These are phyloP conservation scores for Naganishia onofrii DNA, from an alignment of 768 basidiomycete genomes.

Conservation along the genomic window DNA sequence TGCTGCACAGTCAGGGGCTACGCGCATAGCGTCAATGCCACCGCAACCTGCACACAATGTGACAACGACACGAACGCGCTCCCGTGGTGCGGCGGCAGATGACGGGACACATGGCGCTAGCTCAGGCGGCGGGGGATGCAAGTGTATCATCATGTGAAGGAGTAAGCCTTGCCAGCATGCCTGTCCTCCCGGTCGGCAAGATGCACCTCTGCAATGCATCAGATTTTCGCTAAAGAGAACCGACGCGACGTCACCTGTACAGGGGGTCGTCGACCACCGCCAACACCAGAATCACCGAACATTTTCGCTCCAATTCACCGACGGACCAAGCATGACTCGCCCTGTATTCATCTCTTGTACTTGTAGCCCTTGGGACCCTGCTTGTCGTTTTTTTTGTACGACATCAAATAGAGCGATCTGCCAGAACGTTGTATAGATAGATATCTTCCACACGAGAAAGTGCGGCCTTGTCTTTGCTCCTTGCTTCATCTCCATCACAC, in stretches of 20 bases:
- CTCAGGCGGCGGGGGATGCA: conserved; percentile 45
- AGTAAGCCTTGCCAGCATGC: neutral
- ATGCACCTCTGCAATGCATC: no score
- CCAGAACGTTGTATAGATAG: neutral
- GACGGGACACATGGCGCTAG: conserved; percentile 20
- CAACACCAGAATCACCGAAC: neutral
- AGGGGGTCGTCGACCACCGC: neutral
- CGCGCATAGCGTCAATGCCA: conserved; percentile 14
- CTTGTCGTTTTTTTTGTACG: neutral
- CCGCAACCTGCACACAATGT: conserved; percentile 26
- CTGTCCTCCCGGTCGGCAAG: no score
- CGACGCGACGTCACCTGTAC: neutral
- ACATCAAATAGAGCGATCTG: conserved; percentile 1
- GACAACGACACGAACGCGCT: conserved; percentile 9
- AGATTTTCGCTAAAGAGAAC: no score
- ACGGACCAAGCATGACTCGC: neutral
- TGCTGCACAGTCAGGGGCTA: conserved; percentile 10
- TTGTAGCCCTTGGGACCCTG: neutral
- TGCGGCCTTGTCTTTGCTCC: neutral
- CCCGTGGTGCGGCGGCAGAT: conserved; percentile 13
- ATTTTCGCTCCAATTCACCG: neutral
- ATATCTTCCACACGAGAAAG: neutral
- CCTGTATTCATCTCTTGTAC: neutral
- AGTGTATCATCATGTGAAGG: conserved; percentile 47
- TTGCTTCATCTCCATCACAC: neutral